Conservation (phyloP, 192 early-diverging fungal species). For the Funneliformis mosseae region DNA sequence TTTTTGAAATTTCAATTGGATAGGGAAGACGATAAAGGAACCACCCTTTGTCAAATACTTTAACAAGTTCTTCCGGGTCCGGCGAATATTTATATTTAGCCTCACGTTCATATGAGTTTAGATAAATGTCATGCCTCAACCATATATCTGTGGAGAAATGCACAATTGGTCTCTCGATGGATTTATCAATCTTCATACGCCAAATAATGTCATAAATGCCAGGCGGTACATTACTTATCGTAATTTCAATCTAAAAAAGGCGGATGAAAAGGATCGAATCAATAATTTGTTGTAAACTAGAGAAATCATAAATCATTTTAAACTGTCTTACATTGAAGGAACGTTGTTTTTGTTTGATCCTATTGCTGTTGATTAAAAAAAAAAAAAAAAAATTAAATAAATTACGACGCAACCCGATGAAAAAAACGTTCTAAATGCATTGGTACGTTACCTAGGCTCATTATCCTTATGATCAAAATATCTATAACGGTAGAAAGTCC, state of each 20-base stretch:
- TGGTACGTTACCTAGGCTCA: neutral
- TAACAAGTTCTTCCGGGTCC: neutral
- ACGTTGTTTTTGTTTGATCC: neutral
- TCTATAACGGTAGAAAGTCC: neutral
- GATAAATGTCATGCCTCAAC: slow-evolving; percentile 20
- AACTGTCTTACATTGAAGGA: neutral
- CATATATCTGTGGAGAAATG: neutral
- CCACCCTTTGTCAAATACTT: slow-evolving; percentile 17
- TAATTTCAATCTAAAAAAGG: slow-evolving; percentile 9
- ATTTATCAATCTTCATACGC: slow-evolving; percentile 16
- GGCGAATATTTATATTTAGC: neutral
- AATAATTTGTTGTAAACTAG: neutral
- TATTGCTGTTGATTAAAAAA: neutral
- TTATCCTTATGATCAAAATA: neutral
- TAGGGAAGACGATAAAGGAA: neutral
- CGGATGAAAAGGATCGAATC: neutral
- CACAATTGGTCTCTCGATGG: neutral
- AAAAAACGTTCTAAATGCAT: neutral
- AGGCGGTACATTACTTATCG: slow-evolving; percentile 13
- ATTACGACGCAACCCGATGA: too few relatives aligned
- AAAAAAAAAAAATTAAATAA: neutral
- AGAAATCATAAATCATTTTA: neutral
- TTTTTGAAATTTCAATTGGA: neutral
- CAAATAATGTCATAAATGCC: slow-evolving; percentile 11
- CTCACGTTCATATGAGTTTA: slow-evolving; percentile 22